Conservation (phyloP, 257 asterid genomes). For the Nicotiana noctiflora region DNA sequence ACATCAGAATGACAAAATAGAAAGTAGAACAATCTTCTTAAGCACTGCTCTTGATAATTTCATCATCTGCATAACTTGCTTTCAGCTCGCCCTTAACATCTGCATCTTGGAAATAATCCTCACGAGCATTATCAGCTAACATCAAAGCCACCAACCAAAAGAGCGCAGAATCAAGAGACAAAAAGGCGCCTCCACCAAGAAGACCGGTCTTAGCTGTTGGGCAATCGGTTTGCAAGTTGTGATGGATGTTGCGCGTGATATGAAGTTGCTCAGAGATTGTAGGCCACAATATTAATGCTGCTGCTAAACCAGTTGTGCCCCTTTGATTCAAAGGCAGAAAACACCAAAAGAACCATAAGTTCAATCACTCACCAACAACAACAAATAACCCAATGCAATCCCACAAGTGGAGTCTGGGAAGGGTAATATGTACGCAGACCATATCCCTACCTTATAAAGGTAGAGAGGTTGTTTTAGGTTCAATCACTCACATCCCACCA, state of each 20-base stretch:
- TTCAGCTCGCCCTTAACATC: conserved; percentile 20
- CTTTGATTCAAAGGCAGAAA: conserved; percentile 21
- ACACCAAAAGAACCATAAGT: not conserved
- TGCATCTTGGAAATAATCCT: conserved; percentile 61
- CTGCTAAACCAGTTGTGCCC: conserved; percentile 64
- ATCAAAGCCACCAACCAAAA: conserved; percentile 84
- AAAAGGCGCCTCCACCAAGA: conserved; percentile 97
- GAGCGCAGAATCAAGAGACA: conserved; percentile 74
- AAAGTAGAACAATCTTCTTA: conserved; percentile 4
- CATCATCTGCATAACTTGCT: conserved; percentile 15
- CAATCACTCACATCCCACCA: too few species aligned
- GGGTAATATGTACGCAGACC: too few species aligned
- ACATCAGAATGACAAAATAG: not conserved
- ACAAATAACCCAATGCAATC: too few species aligned
- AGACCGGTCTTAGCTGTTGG: conserved; percentile 98
- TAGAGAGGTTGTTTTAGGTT: too few species aligned
- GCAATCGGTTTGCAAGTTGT: conserved; percentile 55
- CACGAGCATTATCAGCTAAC: conserved; percentile 75
- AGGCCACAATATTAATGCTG: conserved; percentile 73
- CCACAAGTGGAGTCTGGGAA: too few species aligned
- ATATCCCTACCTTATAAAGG: too few species aligned
- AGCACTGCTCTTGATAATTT: conserved; percentile 28
- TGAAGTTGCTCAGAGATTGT: conserved; percentile 72
- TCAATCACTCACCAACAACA: too few species aligned
- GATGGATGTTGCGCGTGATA: conserved; percentile 48